These are phyloP conservation scores for Arabidopsis thaliana DNA, from an alignment of 345 rosid species.

Conservation along the genomic window TAIR10.1 NC_003075.7:9588501-9589000, in stretches of 20 bases:
- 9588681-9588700: conserved; percentile 10
- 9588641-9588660: neutral
- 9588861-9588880: neutral
- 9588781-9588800: conserved; percentile 13
- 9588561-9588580: conserved; percentile 5
- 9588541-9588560: conserved; percentile 7
- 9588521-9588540: conserved; percentile 24
- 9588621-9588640: conserved; percentile 13
- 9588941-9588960: too few relatives aligned
- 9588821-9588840: neutral
- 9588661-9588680: neutral
- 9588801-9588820: neutral
- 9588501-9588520: conserved; percentile 20
- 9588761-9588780: neutral
- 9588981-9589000: neutral
- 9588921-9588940: neutral
- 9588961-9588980: neutral
- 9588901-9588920: neutral
- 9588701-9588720: conserved; percentile 16
- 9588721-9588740: neutral
- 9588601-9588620: conserved; percentile 15
- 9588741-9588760: neutral
- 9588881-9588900: neutral
- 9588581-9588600: conserved; percentile 29
- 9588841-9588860: neutral